Conservation (phyloP, 352 stramenopile genomes). For the Globisporangium carolinianum region DNA sequence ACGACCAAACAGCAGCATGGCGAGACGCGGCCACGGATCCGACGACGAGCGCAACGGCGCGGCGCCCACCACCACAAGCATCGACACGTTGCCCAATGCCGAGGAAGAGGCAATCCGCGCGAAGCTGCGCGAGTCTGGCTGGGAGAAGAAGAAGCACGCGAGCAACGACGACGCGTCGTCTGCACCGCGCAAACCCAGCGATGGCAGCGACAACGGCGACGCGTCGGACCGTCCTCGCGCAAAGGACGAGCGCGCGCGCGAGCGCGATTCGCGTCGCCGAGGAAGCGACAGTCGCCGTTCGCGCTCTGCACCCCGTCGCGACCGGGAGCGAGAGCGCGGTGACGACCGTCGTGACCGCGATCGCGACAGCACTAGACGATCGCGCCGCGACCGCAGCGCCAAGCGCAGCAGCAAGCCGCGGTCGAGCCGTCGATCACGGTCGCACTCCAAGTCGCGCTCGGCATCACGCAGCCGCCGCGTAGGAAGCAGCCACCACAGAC, state of each 20-base stretch:
- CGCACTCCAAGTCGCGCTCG: conserved; percentile 17
- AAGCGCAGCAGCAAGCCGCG: background rate
- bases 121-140: conserved; percentile 62
- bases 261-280: conserved; percentile 9
- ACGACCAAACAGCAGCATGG: conserved; percentile 3
- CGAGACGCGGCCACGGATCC: conserved; percentile 1
- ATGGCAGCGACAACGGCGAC: conserved; percentile 1
- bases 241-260: conserved; percentile 1
- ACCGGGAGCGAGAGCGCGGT: conserved; percentile 20
- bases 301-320: conserved; percentile 16
- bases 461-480: conserved; percentile 7
- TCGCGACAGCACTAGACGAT: background rate
- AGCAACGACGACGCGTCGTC: conserved; percentile 12
- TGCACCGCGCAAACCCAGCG: conserved; percentile 12
- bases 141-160: conserved; percentile 42
- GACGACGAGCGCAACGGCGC: conserved; percentile 9
- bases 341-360: conserved; percentile 26
- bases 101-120: conserved; percentile 67
- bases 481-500: conserved; percentile 7
- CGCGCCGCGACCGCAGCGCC: conserved; percentile 10
- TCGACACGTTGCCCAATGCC: conserved; percentile 17
- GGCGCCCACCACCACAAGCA: background rate
- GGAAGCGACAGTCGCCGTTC: conserved; percentile 18
- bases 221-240: conserved; percentile 2
- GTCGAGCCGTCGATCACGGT: conserved; percentile 14